These are phyloP conservation scores for Tolypocladium album DNA, from an alignment of 2,329 filamentous ascomycete genomes.

Conservation along the genomic window DNA sequence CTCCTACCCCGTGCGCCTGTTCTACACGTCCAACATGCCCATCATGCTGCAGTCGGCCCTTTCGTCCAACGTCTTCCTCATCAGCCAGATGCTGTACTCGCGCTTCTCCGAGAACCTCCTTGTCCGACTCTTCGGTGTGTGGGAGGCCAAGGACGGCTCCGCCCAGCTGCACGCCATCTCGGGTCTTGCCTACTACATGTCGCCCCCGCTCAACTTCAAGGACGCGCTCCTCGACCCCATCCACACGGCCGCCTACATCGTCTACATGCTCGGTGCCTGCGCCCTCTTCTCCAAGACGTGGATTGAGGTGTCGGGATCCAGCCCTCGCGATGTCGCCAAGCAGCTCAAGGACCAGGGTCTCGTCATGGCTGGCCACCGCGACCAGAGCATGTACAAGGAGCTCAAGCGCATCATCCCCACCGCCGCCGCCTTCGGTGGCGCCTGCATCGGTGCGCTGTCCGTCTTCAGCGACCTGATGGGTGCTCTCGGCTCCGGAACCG, in stretches of 20 bases:
- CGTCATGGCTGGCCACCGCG: slow-evolving; percentile 98
- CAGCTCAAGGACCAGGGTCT: slow-evolving; percentile 99
- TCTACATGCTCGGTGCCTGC: slow-evolving; percentile 96
- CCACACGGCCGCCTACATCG: slow-evolving; percentile 89
- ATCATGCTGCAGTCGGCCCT: slow-evolving; percentile 99
- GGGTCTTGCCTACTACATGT: slow-evolving; percentile 99
- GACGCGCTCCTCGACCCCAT: slow-evolving; percentile 95
- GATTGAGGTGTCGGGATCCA: slow-evolving; percentile 98
- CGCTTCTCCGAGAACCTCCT: slow-evolving; percentile 98
- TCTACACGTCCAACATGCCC: slow-evolving; percentile 99
- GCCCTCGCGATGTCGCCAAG: slow-evolving; percentile 96
- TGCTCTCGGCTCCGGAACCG: slow-evolving; percentile 90
- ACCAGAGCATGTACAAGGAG: slow-evolving; percentile 99
- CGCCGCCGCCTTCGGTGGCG: slow-evolving; percentile 94
- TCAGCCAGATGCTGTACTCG: slow-evolving; percentile 98
- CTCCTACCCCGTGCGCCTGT: slow-evolving; percentile 95
- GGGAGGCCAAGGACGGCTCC: slow-evolving; percentile 94
- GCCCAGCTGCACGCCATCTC: slow-evolving; percentile 90
- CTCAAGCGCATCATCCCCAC: slow-evolving; percentile 98
- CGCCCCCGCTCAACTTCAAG: slow-evolving; percentile 92
- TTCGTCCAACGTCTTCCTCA: slow-evolving; percentile 97
- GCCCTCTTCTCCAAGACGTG: slow-evolving; percentile 99
- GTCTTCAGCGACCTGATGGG: slow-evolving; percentile 93
- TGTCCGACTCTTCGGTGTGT: slow-evolving; percentile 93
- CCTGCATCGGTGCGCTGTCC: slow-evolving; percentile 95